phyloP scores from a whole-genome alignment of 176 grass and related monocot genomes.

The Neostapfia colusana region DNA sequence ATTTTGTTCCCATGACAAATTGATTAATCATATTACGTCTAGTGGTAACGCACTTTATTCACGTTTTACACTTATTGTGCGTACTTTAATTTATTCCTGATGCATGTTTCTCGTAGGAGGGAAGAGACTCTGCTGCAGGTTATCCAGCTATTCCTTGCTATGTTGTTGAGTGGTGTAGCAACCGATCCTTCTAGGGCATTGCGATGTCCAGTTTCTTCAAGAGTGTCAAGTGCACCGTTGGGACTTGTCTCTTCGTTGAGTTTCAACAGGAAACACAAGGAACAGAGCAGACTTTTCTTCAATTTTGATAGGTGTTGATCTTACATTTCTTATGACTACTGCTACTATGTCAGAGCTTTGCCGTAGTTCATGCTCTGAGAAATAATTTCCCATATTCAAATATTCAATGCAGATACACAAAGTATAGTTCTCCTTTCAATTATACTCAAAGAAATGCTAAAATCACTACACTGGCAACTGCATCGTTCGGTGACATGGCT shows the following conservation, averaged over 20 bases:
- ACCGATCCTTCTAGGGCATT: constrained; percentile 50
- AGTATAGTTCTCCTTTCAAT: constrained; percentile 23
- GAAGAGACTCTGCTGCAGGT: background rate
- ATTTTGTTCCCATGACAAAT: background rate
- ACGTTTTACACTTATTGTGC: constrained; percentile 8
- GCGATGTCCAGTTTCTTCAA: constrained; percentile 28
- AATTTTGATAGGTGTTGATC: constrained; percentile 45
- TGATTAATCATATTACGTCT: background rate
- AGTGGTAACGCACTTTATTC: background rate
- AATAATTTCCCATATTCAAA: constrained; percentile 10
- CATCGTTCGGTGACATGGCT: constrained; percentile 40
- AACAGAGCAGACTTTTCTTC: constrained; percentile 42
- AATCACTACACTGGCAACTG: constrained; percentile 44
- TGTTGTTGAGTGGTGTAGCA: constrained; percentile 58
- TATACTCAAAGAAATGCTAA: constrained; percentile 30
- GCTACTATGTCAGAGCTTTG: constrained; percentile 6
- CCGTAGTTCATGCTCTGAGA: background rate
- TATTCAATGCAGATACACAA: background rate
- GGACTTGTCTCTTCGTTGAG: constrained; percentile 47
- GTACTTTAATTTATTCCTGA: constrained; percentile 7
- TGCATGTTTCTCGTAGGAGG: constrained; percentile 21
- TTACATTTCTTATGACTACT: background rate
- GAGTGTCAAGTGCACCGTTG: constrained; percentile 32
- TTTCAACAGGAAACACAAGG: constrained; percentile 33
- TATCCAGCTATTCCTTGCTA: constrained; percentile 41